Evolutionary conservation across 2,329 filamentous ascomycete genomes (phyloP).

Genomic region (Microcyclosporella mali): DNA sequence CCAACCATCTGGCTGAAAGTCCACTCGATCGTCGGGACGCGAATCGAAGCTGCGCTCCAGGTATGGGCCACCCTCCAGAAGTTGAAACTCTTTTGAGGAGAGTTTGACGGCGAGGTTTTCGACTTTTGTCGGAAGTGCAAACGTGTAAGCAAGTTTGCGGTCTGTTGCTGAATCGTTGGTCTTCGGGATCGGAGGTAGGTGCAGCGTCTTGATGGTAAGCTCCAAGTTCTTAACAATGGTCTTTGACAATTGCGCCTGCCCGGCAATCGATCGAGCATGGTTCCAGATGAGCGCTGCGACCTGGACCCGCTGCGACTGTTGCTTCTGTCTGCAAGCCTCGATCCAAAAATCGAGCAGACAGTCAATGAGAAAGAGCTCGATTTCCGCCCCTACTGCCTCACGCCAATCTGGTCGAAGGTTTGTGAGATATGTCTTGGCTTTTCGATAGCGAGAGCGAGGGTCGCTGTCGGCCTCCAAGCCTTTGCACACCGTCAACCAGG

Average conservation of each 20-base stretch:
- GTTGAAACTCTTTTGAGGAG: constrained; percentile 56
- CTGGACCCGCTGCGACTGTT: constrained; percentile 33
- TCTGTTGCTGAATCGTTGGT: constrained; percentile 15
- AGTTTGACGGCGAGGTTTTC: constrained; percentile 29
- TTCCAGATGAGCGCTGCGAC: constrained; percentile 46
- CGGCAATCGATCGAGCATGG: constrained; percentile 35
- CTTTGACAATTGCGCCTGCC: constrained; percentile 36
- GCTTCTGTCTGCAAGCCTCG: constrained; percentile 32
- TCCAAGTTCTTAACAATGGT: constrained; percentile 35
- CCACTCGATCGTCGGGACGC: constrained; percentile 59
- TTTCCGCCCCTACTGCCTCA: constrained; percentile 39
- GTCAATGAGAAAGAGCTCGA: constrained; percentile 46
- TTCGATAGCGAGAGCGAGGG: constrained; percentile 43
- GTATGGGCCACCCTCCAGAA: constrained; percentile 64
- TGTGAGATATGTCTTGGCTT: constrained; percentile 44
- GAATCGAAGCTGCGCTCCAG: constrained; percentile 70
- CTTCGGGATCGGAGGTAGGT: constrained; percentile 34
- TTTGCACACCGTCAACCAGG: constrained; percentile 43
- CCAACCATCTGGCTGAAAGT: constrained; percentile 71
- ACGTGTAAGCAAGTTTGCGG: constrained; percentile 40
- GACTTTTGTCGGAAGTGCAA: constrained; percentile 29
- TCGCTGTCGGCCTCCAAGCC: constrained; percentile 44
- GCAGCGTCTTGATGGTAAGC: constrained; percentile 34
- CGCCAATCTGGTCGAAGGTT: constrained; percentile 37
- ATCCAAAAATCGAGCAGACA: constrained; percentile 47